These are phyloP conservation scores for Yarrowia divulgata DNA, from an alignment of 805 yeast genomes.

Conservation along the genomic window DNA sequence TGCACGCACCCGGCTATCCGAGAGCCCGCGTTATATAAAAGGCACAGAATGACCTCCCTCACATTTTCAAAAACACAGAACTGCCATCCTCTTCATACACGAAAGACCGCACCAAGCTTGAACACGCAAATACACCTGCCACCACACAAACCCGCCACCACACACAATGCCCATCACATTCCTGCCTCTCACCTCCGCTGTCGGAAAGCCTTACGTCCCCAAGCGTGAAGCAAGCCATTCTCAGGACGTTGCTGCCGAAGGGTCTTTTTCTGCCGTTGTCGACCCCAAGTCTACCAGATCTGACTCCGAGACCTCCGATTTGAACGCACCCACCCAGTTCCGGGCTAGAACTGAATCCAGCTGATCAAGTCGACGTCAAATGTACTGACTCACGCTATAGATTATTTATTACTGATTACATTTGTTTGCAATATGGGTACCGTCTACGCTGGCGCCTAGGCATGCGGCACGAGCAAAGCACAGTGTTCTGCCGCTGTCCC, in stretches of 20 bases:
- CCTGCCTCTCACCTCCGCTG: conserved; percentile 23
- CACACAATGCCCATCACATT: conserved; percentile 22
- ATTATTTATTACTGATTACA: conserved; percentile 6
- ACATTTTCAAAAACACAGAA: too few relatives aligned
- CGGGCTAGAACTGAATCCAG: conserved; percentile 30
- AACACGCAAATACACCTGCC: neutral
- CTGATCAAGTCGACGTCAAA: neutral
- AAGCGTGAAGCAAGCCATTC: neutral
- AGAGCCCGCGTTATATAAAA: conserved; percentile 5
- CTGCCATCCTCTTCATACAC: neutral
- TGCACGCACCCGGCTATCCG: conserved; percentile 14
- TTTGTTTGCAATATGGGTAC: neutral
- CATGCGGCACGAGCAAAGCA: too few relatives aligned
- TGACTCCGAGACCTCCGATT: conserved; percentile 11
- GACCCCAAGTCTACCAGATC: conserved; percentile 8
- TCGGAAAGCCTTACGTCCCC: conserved; percentile 22
- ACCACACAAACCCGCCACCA: neutral
- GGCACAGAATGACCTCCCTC: neutral
- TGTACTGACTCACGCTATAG: neutral
- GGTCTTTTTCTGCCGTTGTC: neutral
- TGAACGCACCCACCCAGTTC: conserved; percentile 22
- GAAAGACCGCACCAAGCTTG: neutral
- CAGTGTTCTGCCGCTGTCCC: too few relatives aligned
- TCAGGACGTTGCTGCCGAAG: conserved; percentile 12
- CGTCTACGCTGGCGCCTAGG: too few relatives aligned